Base-by-base conservation (phyloP, 2,329 filamentous ascomycete genomes). In the Thermothelomyces thermophilus region DNA sequence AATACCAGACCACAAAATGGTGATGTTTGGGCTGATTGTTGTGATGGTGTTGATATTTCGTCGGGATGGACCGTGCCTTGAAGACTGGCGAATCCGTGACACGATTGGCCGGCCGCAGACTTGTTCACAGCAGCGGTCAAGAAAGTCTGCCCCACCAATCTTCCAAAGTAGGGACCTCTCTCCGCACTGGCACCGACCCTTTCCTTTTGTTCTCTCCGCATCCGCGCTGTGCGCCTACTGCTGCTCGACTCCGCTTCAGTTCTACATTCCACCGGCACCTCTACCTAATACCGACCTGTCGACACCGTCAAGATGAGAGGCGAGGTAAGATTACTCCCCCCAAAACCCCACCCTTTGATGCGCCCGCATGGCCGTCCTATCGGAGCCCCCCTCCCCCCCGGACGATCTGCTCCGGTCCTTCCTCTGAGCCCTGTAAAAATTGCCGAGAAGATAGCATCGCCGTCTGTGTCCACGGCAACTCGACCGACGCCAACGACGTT, bases 271-370 rank as follows among this genome's bases (percentile, higher is more conserved):
- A 33, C 48, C 51, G 47, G 36, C 49, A 56, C 45, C 44, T 53
- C 34, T 48, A 48, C 54, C 45, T 46, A 28, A n/a, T 35, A n/a
- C 33, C 42, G 16, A 48, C 37, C 47, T 30, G 46, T 46, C 52
- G 10, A n/a, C 34, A 44, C 34, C 39, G 51, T 57, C 55, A 62
- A 57, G 53, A 62, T 62, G 60, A 58, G 60, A 60, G 60, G 60
- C 58, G 60, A 62, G 60, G 60, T 62, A 60, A 57, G 60, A 56
- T 17, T 19, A 35, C 40, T 17, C 22, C 33, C 37, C 39, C 40
- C 22, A 16, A 34, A 45, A n/a, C 41, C n/a, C 41, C 39, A 30
- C 13, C n/a, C 39, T 39, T 40, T 37, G n/a, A 17, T 20, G 34
- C 13, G 7, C 45, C 31, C 17, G 24, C 20, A 16, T 34, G 16